Conservation (phyloP, 345 rosid genomes). For the Eucalyptus regnans region DNA sequence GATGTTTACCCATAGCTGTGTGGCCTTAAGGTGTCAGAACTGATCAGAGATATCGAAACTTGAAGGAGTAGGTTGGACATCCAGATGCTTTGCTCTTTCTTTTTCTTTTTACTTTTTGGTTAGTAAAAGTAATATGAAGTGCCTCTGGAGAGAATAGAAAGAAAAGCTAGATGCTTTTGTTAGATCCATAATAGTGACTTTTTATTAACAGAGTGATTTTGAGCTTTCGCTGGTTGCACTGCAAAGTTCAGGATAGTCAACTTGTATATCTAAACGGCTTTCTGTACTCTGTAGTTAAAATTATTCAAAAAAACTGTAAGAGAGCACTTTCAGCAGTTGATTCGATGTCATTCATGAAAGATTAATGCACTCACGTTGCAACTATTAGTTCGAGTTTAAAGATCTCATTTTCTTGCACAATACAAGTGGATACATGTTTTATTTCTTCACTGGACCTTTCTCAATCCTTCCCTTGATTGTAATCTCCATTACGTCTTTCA, state of each 20-base stretch:
- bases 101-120: background rate
- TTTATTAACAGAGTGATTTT: background rate
- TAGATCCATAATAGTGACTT: background rate
- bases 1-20: background rate
- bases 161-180: background rate
- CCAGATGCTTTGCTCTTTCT: background rate
- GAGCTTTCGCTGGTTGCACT: background rate
- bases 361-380: background rate
- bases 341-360: background rate
- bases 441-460: background rate
- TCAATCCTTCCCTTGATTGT: background rate
- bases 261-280: background rate
- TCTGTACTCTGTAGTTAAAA: background rate
- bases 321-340: background rate
- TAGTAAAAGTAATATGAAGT: background rate
- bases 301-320: background rate
- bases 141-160: background rate
- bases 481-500: background rate
- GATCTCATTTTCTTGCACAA: background rate
- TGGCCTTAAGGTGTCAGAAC: background rate
- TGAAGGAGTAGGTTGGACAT: background rate
- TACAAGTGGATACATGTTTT: background rate
- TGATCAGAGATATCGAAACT: background rate
- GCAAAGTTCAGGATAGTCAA: background rate
- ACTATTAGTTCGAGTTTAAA: background rate